phyloP scores from a whole-genome alignment of 2,329 filamentous ascomycete genomes.

The Trichoderma pleuroti region DNA sequence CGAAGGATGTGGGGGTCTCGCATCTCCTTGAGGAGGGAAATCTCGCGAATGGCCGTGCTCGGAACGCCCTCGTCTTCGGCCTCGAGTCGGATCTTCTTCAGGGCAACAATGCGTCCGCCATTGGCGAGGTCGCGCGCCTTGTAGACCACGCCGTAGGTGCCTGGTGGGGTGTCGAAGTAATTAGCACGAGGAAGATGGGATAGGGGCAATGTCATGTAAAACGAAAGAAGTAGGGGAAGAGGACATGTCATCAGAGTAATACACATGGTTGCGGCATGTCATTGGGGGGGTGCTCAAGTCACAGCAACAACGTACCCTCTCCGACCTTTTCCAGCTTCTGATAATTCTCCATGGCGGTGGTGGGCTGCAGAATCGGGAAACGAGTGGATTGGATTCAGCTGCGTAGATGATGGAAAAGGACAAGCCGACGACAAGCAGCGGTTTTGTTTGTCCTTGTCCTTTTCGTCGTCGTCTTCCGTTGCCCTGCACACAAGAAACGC shows the following conservation, averaged over 20 bases:
- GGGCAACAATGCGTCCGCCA: conserved; percentile 78
- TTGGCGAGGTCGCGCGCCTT: conserved; percentile 84
- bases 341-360: conserved; percentile 77
- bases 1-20: conserved; percentile 85
- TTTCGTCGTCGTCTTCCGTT: background rate
- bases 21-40: conserved; percentile 93
- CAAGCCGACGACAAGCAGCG: background rate
- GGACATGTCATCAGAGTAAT: background rate
- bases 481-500: conserved; percentile 3
- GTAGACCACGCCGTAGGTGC: conserved; percentile 93
- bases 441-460: background rate
- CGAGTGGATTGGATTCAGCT: background rate
- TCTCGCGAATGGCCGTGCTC: conserved; percentile 89
- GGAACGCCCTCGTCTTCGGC: conserved; percentile 93
- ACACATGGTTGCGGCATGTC: background rate
- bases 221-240: background rate
- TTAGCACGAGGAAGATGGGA: background rate
- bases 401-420: background rate
- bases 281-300: background rate
- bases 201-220: background rate
- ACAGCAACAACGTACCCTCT: conserved; percentile 62
- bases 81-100: conserved; percentile 94
- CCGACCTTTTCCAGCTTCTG: conserved; percentile 96
- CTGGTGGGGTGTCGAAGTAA: conserved; percentile 41
- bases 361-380: background rate